Base-by-base conservation (phyloP, 2,329 filamentous ascomycete genomes). In the Aspergillus chevalieri region DNA sequence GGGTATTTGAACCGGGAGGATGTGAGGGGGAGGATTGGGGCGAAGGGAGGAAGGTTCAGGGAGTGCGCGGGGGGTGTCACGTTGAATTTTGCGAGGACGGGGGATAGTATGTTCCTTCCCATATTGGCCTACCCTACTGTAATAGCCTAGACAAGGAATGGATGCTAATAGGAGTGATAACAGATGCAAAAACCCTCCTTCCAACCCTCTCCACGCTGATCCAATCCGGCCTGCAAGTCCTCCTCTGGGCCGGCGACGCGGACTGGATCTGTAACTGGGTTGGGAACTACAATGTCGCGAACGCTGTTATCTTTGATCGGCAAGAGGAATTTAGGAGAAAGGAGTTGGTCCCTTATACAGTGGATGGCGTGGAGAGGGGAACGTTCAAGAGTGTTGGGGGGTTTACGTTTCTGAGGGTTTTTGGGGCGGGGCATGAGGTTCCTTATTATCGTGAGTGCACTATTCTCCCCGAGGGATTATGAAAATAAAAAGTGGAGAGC, bases 201-300 rank as follows among this genome's bases (percentile, higher is more conserved):
- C 55, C 65, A 2, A 66, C 66, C 1, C 63, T 80, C 8, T 70
- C 72, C 60, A 66, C 1, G 17, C 71, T 81, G 2, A 71, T 79
- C 15, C 65, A 74, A 52, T 71, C 71, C 6, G 76, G 75, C 2
- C 71, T 81, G 28, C 70, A 67, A 19, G 74, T 77, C 1, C 57
- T 81, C 2, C 64, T 81, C 41, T 82, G 77, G 77, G 77, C 78
- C 0, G 79, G 79, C 30, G 79, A 81, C 48, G 73, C 78, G 45
- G 79, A 83, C 56, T 81, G 73, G 65, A 78, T 81, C 47, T 82
- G 78, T 57, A 82, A 82, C 63, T 81, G 78, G 75, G 65, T 76
- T 26, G 79, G 79, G n/a, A 73, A 69, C 28, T 67, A 76, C 5
- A 68, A 63, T 9, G 73, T 73, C 1, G 73, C 76, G 1, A 69